Evolutionary conservation across 2,329 filamentous ascomycete species (phyloP), one percentile per base, ranked within the genome.

Genomic region (Eutypa lata): DNA sequence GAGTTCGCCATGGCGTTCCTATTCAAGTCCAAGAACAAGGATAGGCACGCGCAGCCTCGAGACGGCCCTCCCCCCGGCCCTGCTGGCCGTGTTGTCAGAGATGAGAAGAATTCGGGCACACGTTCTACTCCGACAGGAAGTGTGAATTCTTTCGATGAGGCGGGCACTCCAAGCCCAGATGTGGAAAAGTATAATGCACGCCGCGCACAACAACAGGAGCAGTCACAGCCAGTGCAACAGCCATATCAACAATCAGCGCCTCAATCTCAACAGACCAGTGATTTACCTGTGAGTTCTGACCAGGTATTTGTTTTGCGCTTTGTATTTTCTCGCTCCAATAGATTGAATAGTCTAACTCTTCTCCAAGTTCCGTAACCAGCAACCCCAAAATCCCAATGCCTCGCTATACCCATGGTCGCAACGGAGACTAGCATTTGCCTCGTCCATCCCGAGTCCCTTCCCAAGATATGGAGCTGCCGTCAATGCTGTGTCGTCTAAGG

Each of bases 351-450:
- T 42, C 38, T 42, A 22, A 42, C 42, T 40, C 28, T 48, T 38
- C 3, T 22, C 33, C 52, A 51, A 86, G 78, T 73, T 79, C 61
- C 81, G 82, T 60, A 87, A 83, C 66, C 26, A 53, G 38, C 54
- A 57, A 19, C 61, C 57, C 22, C 62, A 57, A 59, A 81, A 84
- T 57, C 80, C 84, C 40, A 94, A 92, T 70, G 78, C 87, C 40
- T 91, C 91, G 5, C 83, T 96, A 51, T 99, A 97, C 67, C 94
- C 94, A 0, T 99, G 94, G 94, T 96, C 93, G 58, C 90, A 96
- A 68, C 86, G 91, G 55, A 86, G 90, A 52, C 73, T 99, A 50
- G 93, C 89, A 59, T 96, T 96, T 70, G 90, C 90, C 16, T 86
- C 90, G 5, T 82, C 87, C 2, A 87, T 91, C 65, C 82, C 87